Base-by-base conservation (phyloP, 495 filamentous ascomycete genomes). In the Aspergillus diversus region DNA sequence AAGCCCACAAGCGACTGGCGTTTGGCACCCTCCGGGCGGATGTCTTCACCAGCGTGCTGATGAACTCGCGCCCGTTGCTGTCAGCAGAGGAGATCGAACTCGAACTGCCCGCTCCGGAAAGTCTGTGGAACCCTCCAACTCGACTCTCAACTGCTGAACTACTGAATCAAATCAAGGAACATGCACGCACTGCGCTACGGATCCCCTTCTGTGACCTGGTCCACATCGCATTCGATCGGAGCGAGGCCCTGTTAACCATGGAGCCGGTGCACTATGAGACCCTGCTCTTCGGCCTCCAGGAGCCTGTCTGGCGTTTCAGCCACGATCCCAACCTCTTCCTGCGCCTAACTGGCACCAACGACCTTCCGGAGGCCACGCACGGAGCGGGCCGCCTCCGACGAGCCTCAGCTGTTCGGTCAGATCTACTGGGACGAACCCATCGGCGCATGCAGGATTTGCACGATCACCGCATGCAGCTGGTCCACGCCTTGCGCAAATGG, bases 201-300 rank as follows among this genome's bases (percentile, higher is more conserved):
- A 1, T 43, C 1, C 39, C 39, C 1, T 43, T 43, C 39, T 43
- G 39, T 3, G 39, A 43, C 39, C 39, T 43, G 39, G 39, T 3
- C 39, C 39, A 15, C 9, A 43, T 43, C 3, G 39, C 39, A 1
- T 15, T 43, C 9, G 39, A 43, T 15, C 39, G 39, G 1, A 15
- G 39, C 39, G 39, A 43, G 15, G 39, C 39, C 15, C 39, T 43
- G 8, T 15, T 43, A 3, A 15, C 8, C 9, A 43, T 43, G 39
- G 52, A 55, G 2, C 52, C 33, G 1, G 6, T 6, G n/a, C 7
- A 34, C 21, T 55, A 35, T 31, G 52, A 55, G 31, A 7, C 33
- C n/a, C 16, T 55, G 52, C 52, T 55, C 7, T 55, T 55, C 52
- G 52, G 52, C 7, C 52, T 55, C 31, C 52, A 55, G 33, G 17